phyloP scores from a whole-genome alignment of 2,329 filamentous ascomycete genomes.

The Ceratocystis colombiana region DNA sequence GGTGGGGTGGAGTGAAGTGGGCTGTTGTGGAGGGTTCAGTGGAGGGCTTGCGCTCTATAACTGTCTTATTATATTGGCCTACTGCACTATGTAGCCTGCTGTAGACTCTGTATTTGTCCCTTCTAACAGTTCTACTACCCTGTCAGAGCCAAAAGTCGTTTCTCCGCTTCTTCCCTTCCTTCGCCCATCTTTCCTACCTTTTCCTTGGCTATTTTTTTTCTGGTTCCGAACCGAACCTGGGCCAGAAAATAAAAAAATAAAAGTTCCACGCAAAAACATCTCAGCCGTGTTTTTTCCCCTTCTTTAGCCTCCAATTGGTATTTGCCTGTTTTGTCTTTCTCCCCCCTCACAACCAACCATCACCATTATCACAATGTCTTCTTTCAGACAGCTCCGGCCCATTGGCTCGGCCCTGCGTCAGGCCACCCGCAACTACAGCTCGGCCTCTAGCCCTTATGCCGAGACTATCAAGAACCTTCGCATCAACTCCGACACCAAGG shows the following conservation, averaged over 20 bases:
- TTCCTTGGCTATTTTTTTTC: slow-evolving; percentile 18
- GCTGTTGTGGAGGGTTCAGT: not conserved
- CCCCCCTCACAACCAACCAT: slow-evolving; percentile 10
- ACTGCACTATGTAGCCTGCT: not conserved
- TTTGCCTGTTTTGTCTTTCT: slow-evolving; percentile 21
- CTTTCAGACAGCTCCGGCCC: slow-evolving; percentile 61
- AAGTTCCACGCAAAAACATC: slow-evolving; percentile 15
- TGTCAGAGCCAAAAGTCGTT: slow-evolving; percentile 10
- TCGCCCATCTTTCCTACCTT: slow-evolving; percentile 16
- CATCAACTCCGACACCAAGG: slow-evolving; percentile 87
- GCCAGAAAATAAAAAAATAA: not conserved
- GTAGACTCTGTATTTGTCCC: not conserved
- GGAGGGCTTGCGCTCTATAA: not conserved
- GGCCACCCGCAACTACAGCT: slow-evolving; percentile 63
- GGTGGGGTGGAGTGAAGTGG: too few species aligned
- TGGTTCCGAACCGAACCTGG: slow-evolving; percentile 12
- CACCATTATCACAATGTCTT: slow-evolving; percentile 58
- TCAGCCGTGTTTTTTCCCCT: slow-evolving; percentile 19
- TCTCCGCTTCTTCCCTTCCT: slow-evolving; percentile 24
- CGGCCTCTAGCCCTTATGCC: slow-evolving; percentile 57
- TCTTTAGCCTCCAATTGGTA: slow-evolving; percentile 24
- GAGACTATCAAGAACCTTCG: slow-evolving; percentile 74
- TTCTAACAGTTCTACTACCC: not conserved
- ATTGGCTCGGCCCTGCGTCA: slow-evolving; percentile 59
- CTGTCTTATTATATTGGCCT: too few species aligned